Base-by-base conservation (phyloP, 192 early-diverging fungal species). In the Cladochytrium replicatum region DNA sequence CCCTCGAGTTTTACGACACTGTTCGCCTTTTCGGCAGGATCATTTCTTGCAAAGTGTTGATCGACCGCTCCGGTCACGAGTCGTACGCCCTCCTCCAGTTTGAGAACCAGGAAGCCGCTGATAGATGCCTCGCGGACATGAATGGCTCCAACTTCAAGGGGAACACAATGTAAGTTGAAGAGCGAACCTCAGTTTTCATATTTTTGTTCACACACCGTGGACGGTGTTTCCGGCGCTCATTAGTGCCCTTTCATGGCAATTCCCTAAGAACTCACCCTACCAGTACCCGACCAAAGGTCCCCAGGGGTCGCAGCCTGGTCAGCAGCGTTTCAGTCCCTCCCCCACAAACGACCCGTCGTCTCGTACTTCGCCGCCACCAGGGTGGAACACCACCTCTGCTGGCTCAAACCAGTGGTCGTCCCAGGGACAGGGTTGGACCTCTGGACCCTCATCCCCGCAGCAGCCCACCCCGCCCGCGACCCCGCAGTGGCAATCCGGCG, bases 31-130 rank as follows among this genome's bases (percentile, higher is more conserved):
- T 44, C 41, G 71, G 71, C 30, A 39, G 67, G n/a, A 73, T 73
- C 40, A 73, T 73, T 11, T 66, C 61, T 15, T 73, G 71, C 59
- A 68, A 71, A 38, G 71, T 71, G 37, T 63, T 73, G 64, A 55
- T 73, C 43, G 71, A 73, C 47, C 66, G 71, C 0, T 58, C 57
- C 22, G 71, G 67, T 5, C 45, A 49, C 13, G 71, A 73, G 27
- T 28, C 54, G 30, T 73, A 67, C 43, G 66, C 71, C 27, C 41
- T 73, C 25, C 34, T 73, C 43, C 71, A 73, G 38, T 73, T 64
- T 60, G 71, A 73, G 53, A 69, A 69, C 42, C 71, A 73, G 44
- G 60, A 55, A n/a, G 28, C 46, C 43, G 71, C 64, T 6, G 71
- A 73, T 25, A n/a, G 44, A 32, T 73, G 71, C 53, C 22, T 73